Percentiles rank a stretch among this genome's conserved stretches.
phyloP scores from a whole-genome alignment of 805 yeast genomes.

The Myxozyma vanderwaltii region DNA sequence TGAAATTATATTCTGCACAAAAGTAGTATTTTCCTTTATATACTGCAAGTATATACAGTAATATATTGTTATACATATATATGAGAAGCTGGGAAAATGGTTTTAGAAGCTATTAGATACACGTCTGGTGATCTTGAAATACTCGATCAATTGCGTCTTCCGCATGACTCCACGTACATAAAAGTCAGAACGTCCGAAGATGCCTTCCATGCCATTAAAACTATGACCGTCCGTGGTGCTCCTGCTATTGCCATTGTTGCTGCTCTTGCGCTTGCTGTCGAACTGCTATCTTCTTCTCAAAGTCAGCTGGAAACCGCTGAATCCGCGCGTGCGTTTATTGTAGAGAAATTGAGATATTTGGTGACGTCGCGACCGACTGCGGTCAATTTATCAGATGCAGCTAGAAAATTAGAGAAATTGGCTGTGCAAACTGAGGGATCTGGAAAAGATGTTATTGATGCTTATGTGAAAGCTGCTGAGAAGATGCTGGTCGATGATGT shows the following conservation, averaged over 20 bases:
- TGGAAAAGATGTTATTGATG: conserved; percentile 35
- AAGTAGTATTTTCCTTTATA: not conserved
- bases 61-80: no score
- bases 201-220: conserved; percentile 79
- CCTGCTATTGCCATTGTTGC: conserved; percentile 98
- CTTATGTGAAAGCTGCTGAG: conserved; percentile 45
- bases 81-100: no score
- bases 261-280: conserved; percentile 78
- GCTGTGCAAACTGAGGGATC: conserved; percentile 33
- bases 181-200: conserved; percentile 63
- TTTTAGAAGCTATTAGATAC: conserved; percentile 33
- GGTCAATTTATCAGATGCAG: conserved; percentile 82
- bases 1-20: no score
- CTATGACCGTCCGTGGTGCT: conserved; percentile 96
- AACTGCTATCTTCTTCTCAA: conserved; percentile 43
- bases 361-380: conserved; percentile 91
- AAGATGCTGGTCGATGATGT: conserved; percentile 73
- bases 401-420: conserved; percentile 51
- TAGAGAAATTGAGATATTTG: conserved; percentile 60
- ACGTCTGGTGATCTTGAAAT: conserved; percentile 52
- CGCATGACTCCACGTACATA: conserved; percentile 74
- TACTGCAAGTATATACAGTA: no score
- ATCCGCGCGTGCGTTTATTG: conserved; percentile 41
- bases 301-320: conserved; percentile 28
- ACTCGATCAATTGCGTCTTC: conserved; percentile 80